phyloP scores from a whole-genome alignment of 73 alveolate species.

The Paramecium octaurelia region DNA sequence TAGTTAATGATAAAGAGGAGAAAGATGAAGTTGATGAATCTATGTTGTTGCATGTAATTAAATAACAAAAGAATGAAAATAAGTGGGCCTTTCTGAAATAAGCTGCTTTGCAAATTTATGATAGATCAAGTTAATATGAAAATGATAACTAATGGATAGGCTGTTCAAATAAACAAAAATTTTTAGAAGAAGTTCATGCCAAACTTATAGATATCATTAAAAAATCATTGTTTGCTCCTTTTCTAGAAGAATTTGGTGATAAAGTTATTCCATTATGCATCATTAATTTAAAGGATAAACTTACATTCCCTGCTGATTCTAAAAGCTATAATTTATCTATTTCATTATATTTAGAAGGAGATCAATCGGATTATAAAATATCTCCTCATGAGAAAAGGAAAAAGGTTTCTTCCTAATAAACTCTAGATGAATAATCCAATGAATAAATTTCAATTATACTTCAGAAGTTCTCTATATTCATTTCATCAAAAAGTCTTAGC shows the following conservation, averaged over 20 bases:
- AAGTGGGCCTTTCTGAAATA: neutral
- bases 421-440: neutral
- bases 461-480: too few relatives aligned
- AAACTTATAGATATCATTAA: neutral
- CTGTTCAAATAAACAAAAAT: neutral
- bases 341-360: constrained; percentile 11
- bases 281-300: neutral
- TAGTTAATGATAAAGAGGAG: neutral
- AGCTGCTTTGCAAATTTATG: neutral
- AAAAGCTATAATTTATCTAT: neutral
- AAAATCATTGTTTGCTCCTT: constrained; percentile 12
- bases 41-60: neutral
- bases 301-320: neutral
- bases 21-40: neutral
- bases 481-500: neutral
- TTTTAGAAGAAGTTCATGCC: neutral
- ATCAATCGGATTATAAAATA: neutral
- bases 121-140: neutral
- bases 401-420: neutral
- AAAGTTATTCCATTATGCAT: neutral
- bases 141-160: neutral
- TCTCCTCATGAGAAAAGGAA: neutral
- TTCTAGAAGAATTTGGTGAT: constrained; percentile 38
- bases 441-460: neutral
- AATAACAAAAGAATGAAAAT: neutral